Evolutionary conservation across 148 eudicot genomes (phyloP).

Genomic region (Tetragonia tetragonoides): DNA sequence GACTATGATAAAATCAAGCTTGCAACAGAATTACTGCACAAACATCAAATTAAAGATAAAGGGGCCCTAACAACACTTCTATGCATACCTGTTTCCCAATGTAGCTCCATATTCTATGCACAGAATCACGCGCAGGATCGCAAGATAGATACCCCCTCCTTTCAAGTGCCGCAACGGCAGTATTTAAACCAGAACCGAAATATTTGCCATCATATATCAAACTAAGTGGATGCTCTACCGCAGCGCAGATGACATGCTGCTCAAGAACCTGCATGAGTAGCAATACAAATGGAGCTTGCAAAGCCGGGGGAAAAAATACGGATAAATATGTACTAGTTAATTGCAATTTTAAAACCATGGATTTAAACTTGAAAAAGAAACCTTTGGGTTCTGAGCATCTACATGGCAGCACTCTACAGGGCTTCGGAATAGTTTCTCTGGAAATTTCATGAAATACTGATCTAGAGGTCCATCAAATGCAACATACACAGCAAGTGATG

Average conservation of each 20-base stretch:
- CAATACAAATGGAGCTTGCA: not conserved
- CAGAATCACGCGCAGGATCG: conserved; percentile 53
- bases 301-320: not conserved
- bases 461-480: conserved; percentile 98
- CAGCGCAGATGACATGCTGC: conserved; percentile 86
- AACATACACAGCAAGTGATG: conserved; percentile 88
- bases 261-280: conserved; percentile 63
- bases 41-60: not conserved
- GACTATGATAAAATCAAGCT: no score
- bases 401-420: conserved; percentile 92
- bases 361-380: conserved; percentile 15
- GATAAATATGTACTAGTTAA: not conserved
- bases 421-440: conserved; percentile 74
- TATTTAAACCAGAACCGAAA: conserved; percentile 70
- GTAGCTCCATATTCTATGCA: conserved; percentile 70
- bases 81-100: conserved; percentile 75
- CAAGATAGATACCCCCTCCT: conserved; percentile 56
- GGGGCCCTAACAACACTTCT: not conserved
- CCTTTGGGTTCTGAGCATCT: conserved; percentile 85
- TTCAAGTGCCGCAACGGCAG: conserved; percentile 52
- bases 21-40: not conserved
- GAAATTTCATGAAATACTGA: conserved; percentile 91
- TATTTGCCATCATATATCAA: conserved; percentile 66
- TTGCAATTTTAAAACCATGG: not conserved
- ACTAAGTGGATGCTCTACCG: conserved; percentile 78